These are phyloP conservation scores for Corynespora cassiicola DNA, from an alignment of 2,329 filamentous ascomycete species.

Conservation along the genomic window DNA sequence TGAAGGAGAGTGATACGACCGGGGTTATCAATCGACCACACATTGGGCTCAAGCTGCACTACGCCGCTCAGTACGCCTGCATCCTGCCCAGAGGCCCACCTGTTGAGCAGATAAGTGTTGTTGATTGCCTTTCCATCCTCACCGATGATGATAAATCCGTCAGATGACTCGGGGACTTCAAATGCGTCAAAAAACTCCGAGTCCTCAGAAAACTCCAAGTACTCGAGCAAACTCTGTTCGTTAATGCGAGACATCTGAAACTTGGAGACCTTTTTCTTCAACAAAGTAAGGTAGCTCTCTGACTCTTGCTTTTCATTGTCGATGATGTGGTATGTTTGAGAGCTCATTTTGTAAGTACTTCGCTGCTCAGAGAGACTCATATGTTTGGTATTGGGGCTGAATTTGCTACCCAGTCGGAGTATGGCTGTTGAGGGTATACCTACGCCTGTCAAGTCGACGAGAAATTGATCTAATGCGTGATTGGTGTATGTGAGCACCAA, in stretches of 20 bases:
- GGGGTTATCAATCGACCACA: slow-evolving; percentile 62
- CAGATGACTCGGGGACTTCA: slow-evolving; percentile 51
- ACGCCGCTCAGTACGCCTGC: slow-evolving; percentile 52
- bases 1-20: slow-evolving; percentile 43
- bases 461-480: slow-evolving; percentile 56
- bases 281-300: slow-evolving; percentile 30
- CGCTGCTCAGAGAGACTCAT: slow-evolving; percentile 57
- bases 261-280: slow-evolving; percentile 15
- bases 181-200: slow-evolving; percentile 65
- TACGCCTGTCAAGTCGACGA: slow-evolving; percentile 68
- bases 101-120: slow-evolving; percentile 58
- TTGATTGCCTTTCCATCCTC: slow-evolving; percentile 53
- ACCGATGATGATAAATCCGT: slow-evolving; percentile 58
- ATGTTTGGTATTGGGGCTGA: slow-evolving; percentile 53
- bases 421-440: slow-evolving; percentile 61
- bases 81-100: slow-evolving; percentile 59
- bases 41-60: slow-evolving; percentile 24
- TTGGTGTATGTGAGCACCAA: slow-evolving; percentile 73
- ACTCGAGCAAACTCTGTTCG: slow-evolving; percentile 47
- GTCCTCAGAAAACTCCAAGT: slow-evolving; percentile 62
- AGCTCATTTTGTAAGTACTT: slow-evolving; percentile 37
- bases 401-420: slow-evolving; percentile 70
- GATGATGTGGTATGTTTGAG: slow-evolving; percentile 52
- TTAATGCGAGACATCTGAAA: slow-evolving; percentile 14
- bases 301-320: slow-evolving; percentile 48